Evolutionary conservation across 1,284 basidiomycete species (phyloP), one percentile per base, ranked within the genome.

Genomic region (Cutaneotrichosporon mucoides): DNA sequence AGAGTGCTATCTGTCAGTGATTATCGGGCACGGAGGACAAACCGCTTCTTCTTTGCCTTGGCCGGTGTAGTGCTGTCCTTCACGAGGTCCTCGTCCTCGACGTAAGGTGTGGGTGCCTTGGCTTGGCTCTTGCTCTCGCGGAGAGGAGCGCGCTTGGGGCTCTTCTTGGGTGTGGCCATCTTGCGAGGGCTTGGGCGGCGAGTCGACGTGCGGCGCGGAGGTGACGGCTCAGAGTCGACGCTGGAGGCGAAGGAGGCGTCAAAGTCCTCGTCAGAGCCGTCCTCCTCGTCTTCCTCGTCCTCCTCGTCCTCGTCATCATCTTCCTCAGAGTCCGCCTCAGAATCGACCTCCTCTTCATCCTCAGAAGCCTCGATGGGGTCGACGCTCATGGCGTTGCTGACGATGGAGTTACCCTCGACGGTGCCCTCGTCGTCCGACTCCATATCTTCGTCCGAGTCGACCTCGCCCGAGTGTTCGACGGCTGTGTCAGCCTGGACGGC

Each of bases 21-120:
- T 12, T 8, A 38, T 15, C 5, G 6, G 35, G 24, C 37, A 24
- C 15, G 33, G 16, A 41, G 11, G 64, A 73, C 71, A 66, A 81
- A 82, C 76, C 81, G 82, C 73, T 83, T 83, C 66, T 80, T 80
- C 44, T 64, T 61, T 42, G 43, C 66, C 47, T 72, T 75, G 38
- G 76, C 76, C 2, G 73, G 68, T 53, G 78, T 75, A 35, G 75
- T 76, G 4, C 72, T 67, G 53, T 78, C 53, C 52, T 65, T 61
- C 36, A 64, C 65, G 13, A 60, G 40, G 16, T 58, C 62, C 44
- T 68, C 68, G 24, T 69, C 70, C 36, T 70, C 68, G 24, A 68
- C 41, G 53, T 55, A 55, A 35, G 51, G 24, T 11, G 63, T 63
- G 15, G 51, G 59, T 35, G 42, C 57, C 33, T 48, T 55, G 24